Evolutionary conservation across 1,139 yeast species (phyloP), one percentile per base, ranked within the genome.

Genomic region (Pichia sp.): DNA sequence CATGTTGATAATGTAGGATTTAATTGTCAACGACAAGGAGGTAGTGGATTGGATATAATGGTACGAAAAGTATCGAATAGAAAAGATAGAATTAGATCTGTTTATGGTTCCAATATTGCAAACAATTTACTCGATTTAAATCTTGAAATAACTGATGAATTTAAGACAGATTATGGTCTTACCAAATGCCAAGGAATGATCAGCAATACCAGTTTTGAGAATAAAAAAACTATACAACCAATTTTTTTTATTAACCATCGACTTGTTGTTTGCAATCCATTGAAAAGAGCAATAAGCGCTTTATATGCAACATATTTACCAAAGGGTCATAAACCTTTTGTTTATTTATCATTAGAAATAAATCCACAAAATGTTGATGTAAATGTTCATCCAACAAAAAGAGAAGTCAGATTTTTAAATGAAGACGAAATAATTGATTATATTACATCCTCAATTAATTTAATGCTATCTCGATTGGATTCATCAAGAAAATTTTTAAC

Each of bases 351-450:
- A 39, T 61, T 92, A 24, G 69, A 70, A 33, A 78, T 92, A 6
- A 68, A 71, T 22, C 86, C 97, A 0, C 68, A 66, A 30, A 81
- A 82, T 49, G 70, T 92, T 12, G 99, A 92, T 61, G 98, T 92
- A 9, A 92, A 92, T 61, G 81, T 94, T 9, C 98, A 94, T 59
- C 99, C 99, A 0, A 92, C 98, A 0, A 92, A 92, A 57, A 72
- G 94, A 44, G 97, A 92, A 57, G 97, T 94, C 1, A 65, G 95
- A 41, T 89, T 94, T 60, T 66, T 92, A 32, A 65, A 80, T 59
- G 97, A 94, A 57, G 95, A 85, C 44, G 97, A 89, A 58, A 86
- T 94, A 24, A 74, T 87, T 7, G 89, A 82, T 35, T 54, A 61
- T 25, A 70, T 92, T 1, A 71, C 82, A 29, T 62, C 63, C 0